phyloP scores from a whole-genome alignment of 345 rosid genomes.

The Gossypium longicalyx region DNA sequence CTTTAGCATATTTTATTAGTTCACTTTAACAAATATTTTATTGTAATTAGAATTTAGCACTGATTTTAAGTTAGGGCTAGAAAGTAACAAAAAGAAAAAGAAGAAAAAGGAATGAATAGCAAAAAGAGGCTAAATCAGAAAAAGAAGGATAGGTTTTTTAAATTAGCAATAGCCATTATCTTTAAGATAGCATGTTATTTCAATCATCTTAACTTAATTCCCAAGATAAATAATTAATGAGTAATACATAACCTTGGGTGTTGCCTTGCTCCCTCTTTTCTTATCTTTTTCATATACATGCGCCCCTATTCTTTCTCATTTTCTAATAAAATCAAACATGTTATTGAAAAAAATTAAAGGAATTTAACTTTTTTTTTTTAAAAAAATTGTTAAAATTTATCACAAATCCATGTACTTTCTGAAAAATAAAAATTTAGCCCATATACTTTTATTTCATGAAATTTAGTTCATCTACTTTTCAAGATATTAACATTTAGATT shows the following conservation, averaged over 20 bases:
- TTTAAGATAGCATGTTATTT: constrained; percentile 24
- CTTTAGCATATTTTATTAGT: too few relatives aligned
- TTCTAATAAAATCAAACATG: not conserved
- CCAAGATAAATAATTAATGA: constrained; percentile 18
- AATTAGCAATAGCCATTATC: not conserved
- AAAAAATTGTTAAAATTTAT: too few relatives aligned
- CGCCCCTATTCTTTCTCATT: not conserved
- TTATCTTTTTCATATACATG: too few relatives aligned
- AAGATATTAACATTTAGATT: too few relatives aligned
- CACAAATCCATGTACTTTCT: too few relatives aligned
- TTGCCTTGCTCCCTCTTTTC: not conserved
- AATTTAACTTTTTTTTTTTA: too few relatives aligned
- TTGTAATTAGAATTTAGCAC: too few relatives aligned
- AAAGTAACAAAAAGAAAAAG: not conserved
- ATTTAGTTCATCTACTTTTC: too few relatives aligned
- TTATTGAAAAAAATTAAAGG: too few relatives aligned
- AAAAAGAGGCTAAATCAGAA: not conserved
- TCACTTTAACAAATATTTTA: too few relatives aligned
- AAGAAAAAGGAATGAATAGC: not conserved
- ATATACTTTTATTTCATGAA: too few relatives aligned
- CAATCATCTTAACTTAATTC: constrained; percentile 39
- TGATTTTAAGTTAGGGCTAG: not conserved
- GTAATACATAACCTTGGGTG: not conserved
- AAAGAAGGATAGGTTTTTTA: not conserved
- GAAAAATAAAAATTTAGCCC: too few relatives aligned